Evolutionary conservation across 2,329 filamentous ascomycete genomes (phyloP).

Genomic region (Herpotrichia juniperi): DNA sequence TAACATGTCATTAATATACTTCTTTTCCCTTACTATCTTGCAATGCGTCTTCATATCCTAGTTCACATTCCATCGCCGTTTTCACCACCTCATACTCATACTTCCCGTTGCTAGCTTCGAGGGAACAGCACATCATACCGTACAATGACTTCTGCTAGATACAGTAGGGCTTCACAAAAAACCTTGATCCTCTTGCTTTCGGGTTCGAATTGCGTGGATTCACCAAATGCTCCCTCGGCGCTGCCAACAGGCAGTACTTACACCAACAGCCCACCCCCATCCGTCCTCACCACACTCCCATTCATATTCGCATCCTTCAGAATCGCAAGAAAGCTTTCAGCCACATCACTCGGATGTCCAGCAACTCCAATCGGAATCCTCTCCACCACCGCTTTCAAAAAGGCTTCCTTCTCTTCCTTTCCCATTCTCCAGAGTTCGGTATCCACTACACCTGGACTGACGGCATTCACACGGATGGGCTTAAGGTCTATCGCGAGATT

Average conservation of each 20-base stretch:
- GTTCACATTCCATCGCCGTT: no score
- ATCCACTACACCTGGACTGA: slow-evolving; percentile 61
- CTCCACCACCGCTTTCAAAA: slow-evolving; percentile 25
- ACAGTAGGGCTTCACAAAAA: no score
- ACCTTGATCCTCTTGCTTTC: no score
- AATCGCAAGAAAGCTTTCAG: slow-evolving; percentile 55
- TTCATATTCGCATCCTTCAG: slow-evolving; percentile 56
- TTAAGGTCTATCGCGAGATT: slow-evolving; percentile 67
- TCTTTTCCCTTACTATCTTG: no score
- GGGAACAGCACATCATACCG: no score
- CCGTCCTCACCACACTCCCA: slow-evolving; percentile 52
- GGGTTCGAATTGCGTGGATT: no score
- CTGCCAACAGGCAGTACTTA: no score
- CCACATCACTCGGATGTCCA: slow-evolving; percentile 38
- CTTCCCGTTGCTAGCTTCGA: no score
- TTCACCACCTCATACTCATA: no score
- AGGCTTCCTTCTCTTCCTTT: slow-evolving; percentile 28
- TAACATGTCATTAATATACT: no score
- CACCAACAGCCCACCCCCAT: slow-evolving; percentile 44
- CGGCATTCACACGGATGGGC: slow-evolving; percentile 68
- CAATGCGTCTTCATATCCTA: no score
- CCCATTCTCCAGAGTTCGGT: slow-evolving; percentile 51
- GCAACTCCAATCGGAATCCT: slow-evolving; percentile 34
- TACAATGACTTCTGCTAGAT: no score
- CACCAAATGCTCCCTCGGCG: not conserved